phyloP scores from a whole-genome alignment of 2,329 filamentous ascomycete species.

The Pseudogymnoascus sp. region DNA sequence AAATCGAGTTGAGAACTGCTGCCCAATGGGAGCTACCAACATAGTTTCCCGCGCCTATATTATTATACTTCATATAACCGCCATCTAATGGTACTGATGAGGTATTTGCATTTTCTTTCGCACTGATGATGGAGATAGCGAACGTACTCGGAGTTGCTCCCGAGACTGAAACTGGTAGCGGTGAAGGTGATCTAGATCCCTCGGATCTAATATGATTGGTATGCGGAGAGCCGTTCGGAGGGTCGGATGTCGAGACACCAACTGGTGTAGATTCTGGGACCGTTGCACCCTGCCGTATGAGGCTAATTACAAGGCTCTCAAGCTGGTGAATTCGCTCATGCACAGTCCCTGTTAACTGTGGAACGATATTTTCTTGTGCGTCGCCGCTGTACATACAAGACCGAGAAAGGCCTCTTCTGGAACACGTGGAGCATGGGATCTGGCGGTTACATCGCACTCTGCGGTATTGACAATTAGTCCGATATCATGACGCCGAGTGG shows the following conservation, averaged over 20 bases:
- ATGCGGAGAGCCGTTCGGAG: constrained; percentile 11
- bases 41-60: constrained; percentile 26
- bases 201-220: constrained; percentile 13
- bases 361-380: constrained; percentile 21
- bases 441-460: constrained; percentile 28
- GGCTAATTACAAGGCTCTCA: constrained; percentile 23
- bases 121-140: constrained; percentile 14
- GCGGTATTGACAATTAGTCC: background rate
- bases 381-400: constrained; percentile 25
- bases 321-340: constrained; percentile 24
- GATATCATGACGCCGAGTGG: constrained; percentile 4
- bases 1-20: constrained; percentile 27
- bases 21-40: constrained; percentile 29
- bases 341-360: constrained; percentile 26
- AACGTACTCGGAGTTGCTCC: constrained; percentile 17
- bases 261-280: background rate
- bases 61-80: constrained; percentile 24
- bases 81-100: constrained; percentile 18
- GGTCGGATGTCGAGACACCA: constrained; percentile 20
- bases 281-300: constrained; percentile 14
- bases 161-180: background rate
- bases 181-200: constrained; percentile 18
- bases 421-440: constrained; percentile 26
- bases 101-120: background rate
- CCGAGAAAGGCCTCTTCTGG: constrained; percentile 21